Evolutionary conservation across 352 stramenopile genomes (phyloP).

Genomic region (Phytophthora podocarpi): DNA sequence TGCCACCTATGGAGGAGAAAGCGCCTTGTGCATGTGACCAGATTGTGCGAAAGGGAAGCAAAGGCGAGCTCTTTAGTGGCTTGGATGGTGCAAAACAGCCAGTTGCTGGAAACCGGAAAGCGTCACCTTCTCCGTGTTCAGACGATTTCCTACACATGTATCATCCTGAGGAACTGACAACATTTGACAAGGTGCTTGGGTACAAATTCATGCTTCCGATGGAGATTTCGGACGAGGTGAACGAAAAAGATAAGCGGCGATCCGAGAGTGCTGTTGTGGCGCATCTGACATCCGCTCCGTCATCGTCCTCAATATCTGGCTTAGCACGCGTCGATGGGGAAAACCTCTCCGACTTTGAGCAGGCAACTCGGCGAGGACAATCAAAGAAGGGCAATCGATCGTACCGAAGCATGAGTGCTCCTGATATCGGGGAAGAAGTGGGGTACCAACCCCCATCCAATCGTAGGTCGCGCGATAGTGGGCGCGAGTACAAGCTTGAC

Average conservation of each 20-base stretch:
- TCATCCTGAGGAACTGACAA: slow-evolving; percentile 83
- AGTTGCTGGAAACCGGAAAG: slow-evolving; percentile 20
- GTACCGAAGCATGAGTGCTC: slow-evolving; percentile 73
- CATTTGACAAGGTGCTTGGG: slow-evolving; percentile 84
- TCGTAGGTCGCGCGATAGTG: slow-evolving; percentile 44
- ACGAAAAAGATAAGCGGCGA: slow-evolving; percentile 53
- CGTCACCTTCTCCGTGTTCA: slow-evolving; percentile 42
- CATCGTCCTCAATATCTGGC: slow-evolving; percentile 51
- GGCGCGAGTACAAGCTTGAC: slow-evolving; percentile 35
- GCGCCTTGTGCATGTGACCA: slow-evolving; percentile 26
- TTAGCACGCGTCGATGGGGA: slow-evolving; percentile 54
- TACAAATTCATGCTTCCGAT: slow-evolving; percentile 90
- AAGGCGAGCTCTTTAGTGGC: slow-evolving; percentile 1
- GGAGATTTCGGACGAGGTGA: slow-evolving; percentile 71
- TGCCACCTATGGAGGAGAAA: slow-evolving; percentile 29
- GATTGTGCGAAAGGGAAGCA: slow-evolving; percentile 25
- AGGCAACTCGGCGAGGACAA: slow-evolving; percentile 27
- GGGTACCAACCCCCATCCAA: slow-evolving; percentile 23
- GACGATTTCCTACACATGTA: slow-evolving; percentile 88
- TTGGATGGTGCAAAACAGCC: not conserved
- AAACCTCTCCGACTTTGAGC: slow-evolving; percentile 44
- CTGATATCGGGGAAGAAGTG: slow-evolving; percentile 75
- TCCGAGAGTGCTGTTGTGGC: slow-evolving; percentile 52
- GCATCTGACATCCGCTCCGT: slow-evolving; percentile 46
- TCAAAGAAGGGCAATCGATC: slow-evolving; percentile 40